Evolutionary conservation across 768 basidiomycete species (phyloP), one percentile per base, ranked within the genome.

Genomic region (Vishniacozyma victoriae): DNA sequence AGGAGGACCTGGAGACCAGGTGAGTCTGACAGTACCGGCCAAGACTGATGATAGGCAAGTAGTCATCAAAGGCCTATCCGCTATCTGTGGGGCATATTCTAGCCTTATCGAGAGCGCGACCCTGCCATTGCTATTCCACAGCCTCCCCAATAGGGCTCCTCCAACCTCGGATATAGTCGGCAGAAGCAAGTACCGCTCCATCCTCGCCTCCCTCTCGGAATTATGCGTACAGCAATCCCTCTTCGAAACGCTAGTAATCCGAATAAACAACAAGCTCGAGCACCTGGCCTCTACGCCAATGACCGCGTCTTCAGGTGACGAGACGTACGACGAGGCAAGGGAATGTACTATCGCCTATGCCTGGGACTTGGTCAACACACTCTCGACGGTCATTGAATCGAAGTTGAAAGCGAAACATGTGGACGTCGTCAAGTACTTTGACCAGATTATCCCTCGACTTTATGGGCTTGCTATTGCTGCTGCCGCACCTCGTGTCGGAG

Each of bases 201-300:
- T 79, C 31, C 78, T 97, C 45, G 75, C 76, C 11, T 78, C 82
- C 13, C 77, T 97, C 37, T 79, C 80, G 44, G 78, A 76, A 13
- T 77, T 99, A 12, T 95, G 87, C 67, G 62, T 79, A 7, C 81
- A 83, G 33, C 77, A 83, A 0, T 76, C 80, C 13, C 77, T 97
- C n/a, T 96, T 93, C 69, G 87, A 88, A 63, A 82, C 77, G 4
- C 77, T 97, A 22, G 81, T 88, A 44, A 77, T 88, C 39, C 81
- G 87, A 15, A 75, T 95, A 19, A 79, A 77, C 2, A 79, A 84
- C 3, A 87, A 88, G 69, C 75, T 97, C 24, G 85, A 87, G 41
- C 39, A 57, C 4, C 44, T 76, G 6, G 60, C 74, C 4, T 50
- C 63, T 0, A 75, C 27, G n/a, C 35, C 18, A 35, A 20, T 24